phyloP scores from a whole-genome alignment of 2,329 filamentous ascomycete genomes.

The Scedosporium minutisporum region DNA sequence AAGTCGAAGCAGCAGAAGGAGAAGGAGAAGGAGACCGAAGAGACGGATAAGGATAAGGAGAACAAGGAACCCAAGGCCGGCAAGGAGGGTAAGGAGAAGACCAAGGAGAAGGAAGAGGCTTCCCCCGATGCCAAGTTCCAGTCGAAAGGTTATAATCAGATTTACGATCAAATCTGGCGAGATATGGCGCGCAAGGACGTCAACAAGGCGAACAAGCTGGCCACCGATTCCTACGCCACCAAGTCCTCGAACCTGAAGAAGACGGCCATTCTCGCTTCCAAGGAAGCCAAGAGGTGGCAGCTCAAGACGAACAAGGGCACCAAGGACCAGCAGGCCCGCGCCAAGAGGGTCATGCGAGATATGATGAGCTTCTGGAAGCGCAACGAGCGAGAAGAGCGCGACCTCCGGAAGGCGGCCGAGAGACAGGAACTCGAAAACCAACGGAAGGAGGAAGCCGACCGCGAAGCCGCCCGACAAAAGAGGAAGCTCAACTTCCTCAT shows the following conservation, averaged over 20 bases:
- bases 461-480: constrained; percentile 94
- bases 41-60: constrained; percentile 25
- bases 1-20: constrained; percentile 31
- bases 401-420: constrained; percentile 87
- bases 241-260: constrained; percentile 96
- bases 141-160: constrained; percentile 90
- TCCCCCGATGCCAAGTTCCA: constrained; percentile 59
- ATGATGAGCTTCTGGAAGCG: constrained; percentile 99
- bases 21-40: constrained; percentile 25
- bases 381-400: constrained; percentile 94
- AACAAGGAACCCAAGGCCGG: constrained; percentile 31
- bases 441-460: constrained; percentile 91
- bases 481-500: constrained; percentile 99
- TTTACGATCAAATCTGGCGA: constrained; percentile 95
- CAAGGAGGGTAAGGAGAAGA: constrained; percentile 34
- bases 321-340: constrained; percentile 92
- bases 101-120: constrained; percentile 34
- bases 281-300: constrained; percentile 96
- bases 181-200: constrained; percentile 91
- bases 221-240: constrained; percentile 72
- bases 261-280: constrained; percentile 91
- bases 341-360: constrained; percentile 97
- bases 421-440: constrained; percentile 94
- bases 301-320: constrained; percentile 95
- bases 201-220: constrained; percentile 83